Conservation (phyloP, 106 monocot species). For the Dendrobium huoshanense region DNA sequence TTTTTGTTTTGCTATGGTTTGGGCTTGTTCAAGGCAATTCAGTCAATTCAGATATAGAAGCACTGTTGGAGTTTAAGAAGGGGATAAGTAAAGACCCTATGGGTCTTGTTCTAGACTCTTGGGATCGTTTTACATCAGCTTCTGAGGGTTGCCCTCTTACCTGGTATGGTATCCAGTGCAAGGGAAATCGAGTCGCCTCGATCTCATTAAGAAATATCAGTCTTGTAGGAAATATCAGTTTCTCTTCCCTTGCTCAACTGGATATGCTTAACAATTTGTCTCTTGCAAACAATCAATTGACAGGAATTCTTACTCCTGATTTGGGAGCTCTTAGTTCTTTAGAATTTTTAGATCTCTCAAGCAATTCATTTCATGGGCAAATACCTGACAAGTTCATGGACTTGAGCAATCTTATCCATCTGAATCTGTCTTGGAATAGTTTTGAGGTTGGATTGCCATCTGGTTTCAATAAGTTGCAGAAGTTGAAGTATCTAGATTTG, state of each 20-base stretch:
- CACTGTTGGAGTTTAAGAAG: conserved; percentile 58
- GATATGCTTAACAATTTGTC: conserved; percentile 62
- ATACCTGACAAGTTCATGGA: conserved; percentile 42
- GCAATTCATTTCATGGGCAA: conserved; percentile 44
- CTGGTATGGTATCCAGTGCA: conserved; percentile 66
- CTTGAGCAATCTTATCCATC: conserved; percentile 28
- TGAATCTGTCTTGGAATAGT: conserved; percentile 58
- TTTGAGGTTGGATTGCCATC: conserved; percentile 35
- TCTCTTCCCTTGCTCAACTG: conserved; percentile 37
- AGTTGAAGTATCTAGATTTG: conserved; percentile 56
- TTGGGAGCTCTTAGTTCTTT: conserved; percentile 28
- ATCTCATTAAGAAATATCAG: conserved; percentile 34
- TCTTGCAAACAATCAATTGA: conserved; percentile 46
- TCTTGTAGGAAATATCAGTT: conserved; percentile 42
- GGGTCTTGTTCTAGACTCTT: conserved; percentile 28
- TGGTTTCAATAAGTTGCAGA: conserved; percentile 35
- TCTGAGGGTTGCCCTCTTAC: conserved; percentile 43
- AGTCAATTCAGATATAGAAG: conserved; percentile 43
- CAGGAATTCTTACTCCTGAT: conserved; percentile 34
- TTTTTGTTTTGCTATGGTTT: conserved; percentile 30
- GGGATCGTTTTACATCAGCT: conserved; percentile 23
- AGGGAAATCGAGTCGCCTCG: conserved; percentile 28
- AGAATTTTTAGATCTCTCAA: conserved; percentile 44
- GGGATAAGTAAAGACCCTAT: conserved; percentile 39
- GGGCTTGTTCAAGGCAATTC: conserved; percentile 6